Conservation (phyloP, 2,329 filamentous ascomycete genomes). For the Chalara sp. region DNA sequence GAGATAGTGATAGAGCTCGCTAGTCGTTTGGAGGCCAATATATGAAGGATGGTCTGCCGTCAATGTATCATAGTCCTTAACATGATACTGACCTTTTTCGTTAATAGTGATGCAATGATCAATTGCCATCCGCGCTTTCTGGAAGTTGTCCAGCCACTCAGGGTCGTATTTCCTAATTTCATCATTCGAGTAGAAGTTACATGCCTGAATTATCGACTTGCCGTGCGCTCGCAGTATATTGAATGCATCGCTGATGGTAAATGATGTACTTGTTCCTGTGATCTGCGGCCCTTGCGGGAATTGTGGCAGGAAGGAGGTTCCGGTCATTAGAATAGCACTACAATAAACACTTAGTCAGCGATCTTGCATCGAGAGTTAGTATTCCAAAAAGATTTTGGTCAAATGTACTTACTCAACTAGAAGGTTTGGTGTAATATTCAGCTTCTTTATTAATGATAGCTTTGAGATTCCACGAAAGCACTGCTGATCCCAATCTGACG, state of each 20-base stretch:
- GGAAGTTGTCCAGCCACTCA: slow-evolving; percentile 79
- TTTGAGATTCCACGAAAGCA: slow-evolving; percentile 59
- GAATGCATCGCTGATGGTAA: slow-evolving; percentile 66
- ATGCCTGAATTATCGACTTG: slow-evolving; percentile 65
- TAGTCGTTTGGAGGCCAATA: slow-evolving; percentile 80
- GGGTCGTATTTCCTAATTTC: slow-evolving; percentile 64
- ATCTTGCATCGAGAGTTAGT: no score
- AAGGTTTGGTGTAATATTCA: slow-evolving; percentile 61
- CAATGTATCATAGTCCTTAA: slow-evolving; percentile 65
- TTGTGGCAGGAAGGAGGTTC: slow-evolving; percentile 70
- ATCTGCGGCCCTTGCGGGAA: slow-evolving; percentile 69
- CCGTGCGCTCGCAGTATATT: slow-evolving; percentile 68
- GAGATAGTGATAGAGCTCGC: slow-evolving; percentile 86
- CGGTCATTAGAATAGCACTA: slow-evolving; percentile 66
- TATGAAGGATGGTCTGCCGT: slow-evolving; percentile 85
- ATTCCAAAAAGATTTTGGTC: no score
- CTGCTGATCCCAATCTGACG: slow-evolving; percentile 58
- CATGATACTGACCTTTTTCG: slow-evolving; percentile 59
- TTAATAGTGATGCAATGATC: slow-evolving; percentile 78
- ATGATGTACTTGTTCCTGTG: slow-evolving; percentile 43
- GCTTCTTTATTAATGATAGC: slow-evolving; percentile 60
- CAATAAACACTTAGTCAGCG: no score
- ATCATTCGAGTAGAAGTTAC: slow-evolving; percentile 70
- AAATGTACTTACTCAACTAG: slow-evolving; percentile 55
- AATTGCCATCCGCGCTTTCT: slow-evolving; percentile 76